phyloP scores from a whole-genome alignment of 1,284 basidiomycete species.

The Tylopilus sp. region DNA sequence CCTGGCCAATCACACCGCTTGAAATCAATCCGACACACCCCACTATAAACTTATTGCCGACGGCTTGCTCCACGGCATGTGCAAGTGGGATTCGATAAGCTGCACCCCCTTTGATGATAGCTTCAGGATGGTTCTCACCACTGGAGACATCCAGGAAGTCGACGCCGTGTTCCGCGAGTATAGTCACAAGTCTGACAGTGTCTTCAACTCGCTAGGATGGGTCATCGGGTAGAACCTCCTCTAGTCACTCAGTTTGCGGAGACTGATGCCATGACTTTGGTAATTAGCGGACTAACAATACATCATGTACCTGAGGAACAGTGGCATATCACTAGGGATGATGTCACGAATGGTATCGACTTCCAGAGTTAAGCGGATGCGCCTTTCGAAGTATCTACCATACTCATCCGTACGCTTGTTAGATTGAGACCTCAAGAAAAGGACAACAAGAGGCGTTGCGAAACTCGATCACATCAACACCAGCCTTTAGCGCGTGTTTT shows the following conservation, averaged over 20 bases:
- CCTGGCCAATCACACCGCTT: constrained; percentile 56
- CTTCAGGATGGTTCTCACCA: constrained; percentile 54
- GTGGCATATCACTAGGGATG: constrained; percentile 58
- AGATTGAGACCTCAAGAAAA: constrained; percentile 58
- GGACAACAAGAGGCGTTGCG: constrained; percentile 56
- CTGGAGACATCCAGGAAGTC: constrained; percentile 68
- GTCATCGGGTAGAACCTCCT: constrained; percentile 48
- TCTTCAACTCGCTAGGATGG: constrained; percentile 62
- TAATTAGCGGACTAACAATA: constrained; percentile 23
- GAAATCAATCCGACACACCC: constrained; percentile 65
- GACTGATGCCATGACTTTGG: constrained; percentile 34
- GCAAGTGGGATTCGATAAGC: constrained; percentile 56
- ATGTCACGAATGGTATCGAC: constrained; percentile 50
- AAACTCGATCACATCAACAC: constrained; percentile 70
- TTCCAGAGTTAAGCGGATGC: constrained; percentile 59
- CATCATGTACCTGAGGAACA: constrained; percentile 62
- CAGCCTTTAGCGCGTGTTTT: constrained; percentile 52
- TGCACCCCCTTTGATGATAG: constrained; percentile 48
- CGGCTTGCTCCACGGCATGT: constrained; percentile 55
- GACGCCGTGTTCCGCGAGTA: constrained; percentile 58
- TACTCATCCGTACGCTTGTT: constrained; percentile 75
- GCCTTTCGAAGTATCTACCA: constrained; percentile 73
- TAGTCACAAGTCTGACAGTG: constrained; percentile 50
- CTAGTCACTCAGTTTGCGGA: constrained; percentile 65
- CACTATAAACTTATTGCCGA: constrained; percentile 52